A percentile compares a stretch with the other conserved stretches of the same genome.
Conservation (phyloP, 2,329 filamentous ascomycete species). For the Penicillium glabrum region DNA sequence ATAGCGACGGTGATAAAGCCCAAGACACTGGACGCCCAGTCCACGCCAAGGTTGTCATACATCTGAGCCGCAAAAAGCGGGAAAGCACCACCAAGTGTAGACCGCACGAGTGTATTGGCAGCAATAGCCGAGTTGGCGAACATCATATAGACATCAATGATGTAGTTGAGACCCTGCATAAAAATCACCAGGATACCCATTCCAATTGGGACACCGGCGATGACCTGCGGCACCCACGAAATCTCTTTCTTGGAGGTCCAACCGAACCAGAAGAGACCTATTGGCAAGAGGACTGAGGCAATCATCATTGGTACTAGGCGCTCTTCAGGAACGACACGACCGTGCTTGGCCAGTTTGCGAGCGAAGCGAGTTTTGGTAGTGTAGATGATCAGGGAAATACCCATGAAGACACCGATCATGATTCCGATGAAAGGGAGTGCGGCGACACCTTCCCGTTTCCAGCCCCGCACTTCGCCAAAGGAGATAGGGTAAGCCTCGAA, state of each 20-base stretch:
- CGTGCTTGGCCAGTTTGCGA: conserved; percentile 31
- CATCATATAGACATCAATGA: conserved; percentile 44
- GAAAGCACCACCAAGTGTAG: conserved; percentile 35
- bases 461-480: conserved; percentile 39
- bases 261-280: conserved; percentile 52
- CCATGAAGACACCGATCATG: conserved; percentile 34
- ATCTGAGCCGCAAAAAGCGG: conserved; percentile 37
- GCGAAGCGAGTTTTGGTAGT: conserved; percentile 43
- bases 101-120: conserved; percentile 38
- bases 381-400: conserved; percentile 38
- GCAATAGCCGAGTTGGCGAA: conserved; percentile 43
- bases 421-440: conserved; percentile 41
- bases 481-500: conserved; percentile 45
- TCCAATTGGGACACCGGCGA: conserved; percentile 46
- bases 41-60: conserved; percentile 39
- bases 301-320: conserved; percentile 50
- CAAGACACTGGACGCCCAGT: conserved; percentile 42
- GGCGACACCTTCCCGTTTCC: conserved; percentile 36
- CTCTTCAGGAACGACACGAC: conserved; percentile 41
- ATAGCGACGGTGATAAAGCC: conserved; percentile 40
- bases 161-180: conserved; percentile 45
- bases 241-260: conserved; percentile 47
- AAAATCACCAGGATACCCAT: conserved; percentile 46
- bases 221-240: conserved; percentile 48
- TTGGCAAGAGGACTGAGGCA: conserved; percentile 43